A percentile compares a stretch with the other conserved stretches of the same genome.
Conservation (phyloP, 176 grass and related monocot species). For the Juncus inflexus region DNA sequence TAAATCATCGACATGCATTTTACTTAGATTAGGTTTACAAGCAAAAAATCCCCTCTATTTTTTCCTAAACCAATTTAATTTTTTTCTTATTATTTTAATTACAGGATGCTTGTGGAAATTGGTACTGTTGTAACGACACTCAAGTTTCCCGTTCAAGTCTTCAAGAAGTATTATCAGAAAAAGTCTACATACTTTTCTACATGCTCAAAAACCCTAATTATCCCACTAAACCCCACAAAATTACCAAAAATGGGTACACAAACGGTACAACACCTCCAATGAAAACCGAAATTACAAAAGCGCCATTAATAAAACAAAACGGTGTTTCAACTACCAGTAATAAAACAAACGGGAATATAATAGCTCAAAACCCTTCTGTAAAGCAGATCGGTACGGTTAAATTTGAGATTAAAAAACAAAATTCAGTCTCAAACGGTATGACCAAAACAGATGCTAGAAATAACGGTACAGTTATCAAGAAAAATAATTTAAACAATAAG, state of each 20-base stretch:
- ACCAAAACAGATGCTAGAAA: slow-evolving; percentile 32
- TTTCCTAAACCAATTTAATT: slow-evolving; percentile 18
- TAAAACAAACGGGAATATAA: slow-evolving; percentile 55
- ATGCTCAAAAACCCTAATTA: slow-evolving; percentile 41
- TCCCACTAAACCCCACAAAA: slow-evolving; percentile 47
- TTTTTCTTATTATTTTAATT: slow-evolving; percentile 32
- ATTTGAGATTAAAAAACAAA: slow-evolving; percentile 43
- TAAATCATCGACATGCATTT: no score
- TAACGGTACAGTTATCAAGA: slow-evolving; percentile 26
- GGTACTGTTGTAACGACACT: slow-evolving; percentile 98
- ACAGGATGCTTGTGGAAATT: slow-evolving; percentile 76
- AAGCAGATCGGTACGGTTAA: slow-evolving; percentile 72
- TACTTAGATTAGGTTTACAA: no score
- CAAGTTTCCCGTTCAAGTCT: slow-evolving; percentile 74
- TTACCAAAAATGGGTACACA: slow-evolving; percentile 57
- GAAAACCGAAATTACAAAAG: slow-evolving; percentile 60
- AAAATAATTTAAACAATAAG: not conserved
- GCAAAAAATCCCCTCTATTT: no score
- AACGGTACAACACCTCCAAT: slow-evolving; percentile 31
- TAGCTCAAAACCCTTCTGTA: slow-evolving; percentile 40
- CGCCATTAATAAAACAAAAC: slow-evolving; percentile 49
- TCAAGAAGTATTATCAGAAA: slow-evolving; percentile 91
- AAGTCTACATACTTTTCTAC: slow-evolving; percentile 99
- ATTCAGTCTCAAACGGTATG: slow-evolving; percentile 47
- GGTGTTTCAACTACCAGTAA: slow-evolving; percentile 31